Conservation (phyloP, 2,329 filamentous ascomycete genomes). For the Davidsoniella neocaledoniae region DNA sequence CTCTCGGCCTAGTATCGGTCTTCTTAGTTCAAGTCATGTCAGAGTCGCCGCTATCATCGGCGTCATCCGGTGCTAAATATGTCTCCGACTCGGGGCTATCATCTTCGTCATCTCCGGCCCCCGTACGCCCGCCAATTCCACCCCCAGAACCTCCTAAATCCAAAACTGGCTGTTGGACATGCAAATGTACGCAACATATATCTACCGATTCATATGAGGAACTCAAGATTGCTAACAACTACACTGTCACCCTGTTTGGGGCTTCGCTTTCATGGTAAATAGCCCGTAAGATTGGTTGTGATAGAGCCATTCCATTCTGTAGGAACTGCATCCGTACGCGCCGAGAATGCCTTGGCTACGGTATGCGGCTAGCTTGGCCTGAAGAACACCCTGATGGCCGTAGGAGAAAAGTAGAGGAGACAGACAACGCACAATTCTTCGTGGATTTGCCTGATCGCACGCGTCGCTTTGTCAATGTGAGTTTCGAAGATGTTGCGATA, state of each 20-base stretch:
- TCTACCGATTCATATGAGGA: background rate
- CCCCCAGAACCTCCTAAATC: background rate
- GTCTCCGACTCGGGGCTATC: background rate
- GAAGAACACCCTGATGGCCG: conserved; percentile 27
- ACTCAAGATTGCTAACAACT: background rate
- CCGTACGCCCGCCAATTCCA: background rate
- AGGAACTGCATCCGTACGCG: conserved; percentile 27
- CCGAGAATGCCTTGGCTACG: conserved; percentile 27
- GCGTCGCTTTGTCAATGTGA: conserved; percentile 19
- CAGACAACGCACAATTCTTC: conserved; percentile 19
- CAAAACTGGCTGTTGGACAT: conserved; percentile 4
- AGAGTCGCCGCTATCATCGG: background rate
- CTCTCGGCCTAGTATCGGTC: too few relatives aligned
- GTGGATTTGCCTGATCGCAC: conserved; percentile 19
- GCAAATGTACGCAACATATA: conserved; percentile 1
- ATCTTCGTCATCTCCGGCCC: background rate
- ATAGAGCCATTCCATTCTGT: conserved; percentile 26
- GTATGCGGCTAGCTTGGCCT: conserved; percentile 29
- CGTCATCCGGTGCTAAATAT: background rate
- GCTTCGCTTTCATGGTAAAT: background rate
- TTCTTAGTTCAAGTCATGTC: background rate
- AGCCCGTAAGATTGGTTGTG: conserved; percentile 33
- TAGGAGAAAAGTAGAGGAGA: conserved; percentile 18
- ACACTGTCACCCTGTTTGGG: background rate
- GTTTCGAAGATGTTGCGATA: conserved; percentile 21